Percentiles rank a stretch among this genome's conserved stretches.
These are phyloP conservation scores for Fusarium sp. DNA, from an alignment of 2,329 filamentous ascomycete species.

Conservation along the genomic window DNA sequence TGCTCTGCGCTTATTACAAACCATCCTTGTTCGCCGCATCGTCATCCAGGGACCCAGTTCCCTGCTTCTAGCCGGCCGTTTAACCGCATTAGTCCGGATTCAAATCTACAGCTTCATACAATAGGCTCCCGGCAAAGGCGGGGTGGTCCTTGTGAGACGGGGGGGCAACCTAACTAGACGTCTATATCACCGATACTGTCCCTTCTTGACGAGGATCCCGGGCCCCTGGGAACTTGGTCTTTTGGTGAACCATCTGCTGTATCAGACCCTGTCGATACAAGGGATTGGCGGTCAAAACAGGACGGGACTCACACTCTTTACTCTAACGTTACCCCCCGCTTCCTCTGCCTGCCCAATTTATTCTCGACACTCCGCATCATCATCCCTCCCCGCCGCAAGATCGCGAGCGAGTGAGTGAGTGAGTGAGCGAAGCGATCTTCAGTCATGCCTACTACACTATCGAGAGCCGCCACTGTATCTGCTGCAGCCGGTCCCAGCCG, in stretches of 20 bases:
- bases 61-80: constrained; percentile 41
- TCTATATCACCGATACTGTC: constrained; percentile 20
- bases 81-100: constrained; percentile 42
- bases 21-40: constrained; percentile 37
- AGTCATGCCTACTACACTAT: constrained; percentile 40
- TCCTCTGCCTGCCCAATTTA: constrained; percentile 32
- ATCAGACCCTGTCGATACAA: constrained; percentile 45
- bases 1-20: constrained; percentile 37
- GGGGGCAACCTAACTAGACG: constrained; percentile 5
- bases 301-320: constrained; percentile 39
- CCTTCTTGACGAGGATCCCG: constrained; percentile 33
- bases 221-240: constrained; percentile 32
- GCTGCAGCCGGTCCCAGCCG: constrained; percentile 33
- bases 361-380: constrained; percentile 29
- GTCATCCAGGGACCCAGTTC: constrained; percentile 36
- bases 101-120: constrained; percentile 34
- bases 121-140: constrained; percentile 43
- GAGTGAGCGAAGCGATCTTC: constrained; percentile 15
- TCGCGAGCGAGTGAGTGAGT: not conserved
- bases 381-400: constrained; percentile 21
- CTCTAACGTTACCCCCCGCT: constrained; percentile 11
- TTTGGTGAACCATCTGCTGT: constrained; percentile 43
- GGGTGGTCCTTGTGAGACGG: constrained; percentile 44
- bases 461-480: constrained; percentile 42
- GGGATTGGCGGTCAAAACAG: constrained; percentile 36